Base-by-base conservation (phyloP, 2,329 filamentous ascomycete genomes). In the Diplodia corticola region DNA sequence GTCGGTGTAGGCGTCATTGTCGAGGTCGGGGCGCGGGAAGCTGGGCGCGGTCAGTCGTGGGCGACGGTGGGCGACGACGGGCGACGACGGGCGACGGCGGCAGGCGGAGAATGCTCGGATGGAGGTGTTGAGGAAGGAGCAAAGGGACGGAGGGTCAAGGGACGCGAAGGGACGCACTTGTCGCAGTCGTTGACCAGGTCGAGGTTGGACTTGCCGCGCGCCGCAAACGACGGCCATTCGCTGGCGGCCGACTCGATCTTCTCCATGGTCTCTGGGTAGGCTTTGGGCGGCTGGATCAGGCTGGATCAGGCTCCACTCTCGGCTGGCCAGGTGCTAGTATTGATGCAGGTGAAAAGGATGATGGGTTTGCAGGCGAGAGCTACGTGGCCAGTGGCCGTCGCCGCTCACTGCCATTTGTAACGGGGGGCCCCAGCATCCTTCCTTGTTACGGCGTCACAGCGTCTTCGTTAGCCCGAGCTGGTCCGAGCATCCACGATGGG, bases 21-120 rank as follows among this genome's bases (percentile, higher is more conserved):
- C 81, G 64, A 82, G 83, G 64, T 89, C 83, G 66, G 85, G 83
- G 78, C 95, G 92, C 1, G 93, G 93, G 73, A 96, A 96, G 73
- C 91, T 94, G 49, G 4, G 22, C n/a, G 37, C 17, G 20, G 20
- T 28, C 17, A n/a, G 24, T 10, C 17, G 30, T 9, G 3, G 26
- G 48, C 7, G 57, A 22, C 2, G 13, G 20, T 2, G 13, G 26
- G n/a, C n/a, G n/a, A n/a, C n/a, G n/a, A n/a, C n/a, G n/a, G n/a
- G n/a, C n/a, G n/a, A n/a, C n/a, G 28, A 22, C 17, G 3, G 26
- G 48, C 7, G 57, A 22, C 2, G 13, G 20, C 4, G 13, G 26
- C 13, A 6, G 12, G 35, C 30, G 15, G 24, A 30, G 5, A 44
- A 44, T 44, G 40, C 20, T 44, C 40, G 40, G 40, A n/a, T 5